Conservation (phyloP, 2,329 filamentous ascomycete species). For the Dryadomyces quercus-mongolicae region DNA sequence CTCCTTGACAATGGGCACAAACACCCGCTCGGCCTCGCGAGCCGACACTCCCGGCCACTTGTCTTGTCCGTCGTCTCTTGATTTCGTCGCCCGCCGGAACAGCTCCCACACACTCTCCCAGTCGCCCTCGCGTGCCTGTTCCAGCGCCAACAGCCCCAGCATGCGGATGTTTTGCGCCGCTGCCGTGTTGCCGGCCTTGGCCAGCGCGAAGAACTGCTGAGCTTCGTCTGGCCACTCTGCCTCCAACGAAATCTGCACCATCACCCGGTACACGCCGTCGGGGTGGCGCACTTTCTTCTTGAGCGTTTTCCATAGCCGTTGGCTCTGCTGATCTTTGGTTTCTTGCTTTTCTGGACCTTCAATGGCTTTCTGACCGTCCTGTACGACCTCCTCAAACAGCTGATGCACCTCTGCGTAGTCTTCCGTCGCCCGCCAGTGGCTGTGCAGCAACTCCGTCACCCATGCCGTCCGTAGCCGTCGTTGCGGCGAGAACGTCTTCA, state of each 20-base stretch:
- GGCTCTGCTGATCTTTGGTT: no score
- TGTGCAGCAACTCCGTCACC: slow-evolving; percentile 23
- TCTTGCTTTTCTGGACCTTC: background rate
- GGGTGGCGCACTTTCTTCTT: slow-evolving; percentile 16
- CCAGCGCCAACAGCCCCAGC: slow-evolving; percentile 22
- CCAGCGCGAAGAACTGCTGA: slow-evolving; percentile 17
- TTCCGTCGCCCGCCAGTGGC: slow-evolving; percentile 20
- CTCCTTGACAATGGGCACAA: slow-evolving; percentile 26
- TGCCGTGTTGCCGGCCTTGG: slow-evolving; percentile 15
- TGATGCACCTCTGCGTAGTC: slow-evolving; percentile 15
- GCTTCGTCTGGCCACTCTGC: slow-evolving; percentile 21
- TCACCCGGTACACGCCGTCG: slow-evolving; percentile 22
- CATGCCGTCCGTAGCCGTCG: slow-evolving; percentile 20
- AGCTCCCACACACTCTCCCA: slow-evolving; percentile 25
- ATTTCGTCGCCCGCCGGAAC: slow-evolving; percentile 16
- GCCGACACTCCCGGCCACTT: slow-evolving; percentile 1
- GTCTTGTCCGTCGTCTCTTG: slow-evolving; percentile 1
- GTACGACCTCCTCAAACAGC: slow-evolving; percentile 14
- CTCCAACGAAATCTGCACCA: slow-evolving; percentile 27
- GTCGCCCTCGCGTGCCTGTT: slow-evolving; percentile 25
- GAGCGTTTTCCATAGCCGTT: slow-evolving; percentile 6
- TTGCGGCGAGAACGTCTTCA: slow-evolving; percentile 16
- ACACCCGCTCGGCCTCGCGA: slow-evolving; percentile 18
- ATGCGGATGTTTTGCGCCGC: slow-evolving; percentile 21
- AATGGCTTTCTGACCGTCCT: background rate